Evolutionary conservation across 495 filamentous ascomycete species (phyloP), one percentile per base, ranked within the genome.

Genomic region (Amniculicola lignicola): DNA sequence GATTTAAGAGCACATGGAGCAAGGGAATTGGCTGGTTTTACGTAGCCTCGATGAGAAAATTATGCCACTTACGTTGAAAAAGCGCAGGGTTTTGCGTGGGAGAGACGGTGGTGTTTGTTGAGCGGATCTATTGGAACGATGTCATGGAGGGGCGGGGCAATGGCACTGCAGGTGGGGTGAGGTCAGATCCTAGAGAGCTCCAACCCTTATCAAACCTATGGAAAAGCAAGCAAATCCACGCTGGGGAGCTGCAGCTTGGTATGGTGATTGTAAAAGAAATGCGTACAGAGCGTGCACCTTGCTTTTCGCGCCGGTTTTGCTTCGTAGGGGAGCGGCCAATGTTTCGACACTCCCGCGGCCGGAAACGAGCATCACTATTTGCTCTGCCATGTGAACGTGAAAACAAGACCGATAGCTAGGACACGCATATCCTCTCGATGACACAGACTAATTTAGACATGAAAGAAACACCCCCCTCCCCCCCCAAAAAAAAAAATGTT

Each of bases 71-170:
- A 58, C 54, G 27, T 58, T 29, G 36, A 24, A 16, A 54, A 45
- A 22, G 16, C 18, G 43, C 31, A 31, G 23, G 11, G 21, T 22
- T 40, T 18, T 48, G 44, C 53, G 44, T 43, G 54, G 54, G 54
- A 24, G 37, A 46, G 18, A 35, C 48, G 28, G 41, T 10, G n/a
- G 19, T 49, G 54, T 51, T 56, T 58, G 54, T 58, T 58, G 45
- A 45, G 44, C 43, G 27, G 45, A 15, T 31, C 19, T 33, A 19
- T n/a, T n/a, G n/a, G 28, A 4, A 29, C 51, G 21, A 47, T 46
- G 51, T 46, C 41, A 53, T 54, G 39, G 42, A 49, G 40, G 28
- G n/a, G 54, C 45, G 54, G 54, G 54, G 54, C 54, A 22, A 27
- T n/a, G n/a, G n/a, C n/a, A n/a, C 27, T 29, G 21, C 35, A 43